These are phyloP conservation scores for Sequoia sempervirens DNA, from an alignment of 75 land plant genomes.

Conservation along the genomic window DNA sequence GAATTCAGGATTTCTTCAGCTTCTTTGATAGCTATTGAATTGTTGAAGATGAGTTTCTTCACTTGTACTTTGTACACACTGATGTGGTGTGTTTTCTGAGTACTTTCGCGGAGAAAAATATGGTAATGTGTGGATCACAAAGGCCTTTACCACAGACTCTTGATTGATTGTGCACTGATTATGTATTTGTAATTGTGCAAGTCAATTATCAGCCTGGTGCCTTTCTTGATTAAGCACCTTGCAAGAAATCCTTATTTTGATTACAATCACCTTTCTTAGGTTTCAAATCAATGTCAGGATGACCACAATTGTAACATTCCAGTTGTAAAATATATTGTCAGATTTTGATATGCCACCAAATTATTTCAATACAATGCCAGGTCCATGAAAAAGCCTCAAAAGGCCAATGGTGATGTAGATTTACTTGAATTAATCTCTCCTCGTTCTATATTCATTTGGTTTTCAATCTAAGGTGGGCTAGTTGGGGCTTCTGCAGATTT, in stretches of 20 bases:
- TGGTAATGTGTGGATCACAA: background rate
- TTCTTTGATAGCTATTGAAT: background rate
- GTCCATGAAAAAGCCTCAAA: background rate
- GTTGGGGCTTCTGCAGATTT: too few species aligned
- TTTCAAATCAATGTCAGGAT: background rate
- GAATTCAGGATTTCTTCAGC: background rate
- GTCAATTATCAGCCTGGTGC: too few species aligned
- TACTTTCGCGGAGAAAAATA: background rate
- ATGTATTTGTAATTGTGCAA: background rate
- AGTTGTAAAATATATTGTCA: background rate
- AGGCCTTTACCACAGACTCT: background rate
- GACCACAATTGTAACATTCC: background rate
- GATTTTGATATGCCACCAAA: background rate
- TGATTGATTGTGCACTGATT: background rate
- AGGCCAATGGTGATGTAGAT: background rate
- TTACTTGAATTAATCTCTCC: background rate
- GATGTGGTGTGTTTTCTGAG: background rate
- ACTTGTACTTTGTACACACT: background rate
- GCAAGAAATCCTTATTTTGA: background rate
- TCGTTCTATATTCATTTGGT: background rate
- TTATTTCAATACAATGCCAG: background rate
- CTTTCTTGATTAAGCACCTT: too few species aligned
- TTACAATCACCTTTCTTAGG: background rate
- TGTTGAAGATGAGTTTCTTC: background rate
- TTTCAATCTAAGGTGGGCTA: too few species aligned